Evolutionary conservation across 164 flowering plant genomes (phyloP).

Genomic region (Magnolia officinalis): DNA sequence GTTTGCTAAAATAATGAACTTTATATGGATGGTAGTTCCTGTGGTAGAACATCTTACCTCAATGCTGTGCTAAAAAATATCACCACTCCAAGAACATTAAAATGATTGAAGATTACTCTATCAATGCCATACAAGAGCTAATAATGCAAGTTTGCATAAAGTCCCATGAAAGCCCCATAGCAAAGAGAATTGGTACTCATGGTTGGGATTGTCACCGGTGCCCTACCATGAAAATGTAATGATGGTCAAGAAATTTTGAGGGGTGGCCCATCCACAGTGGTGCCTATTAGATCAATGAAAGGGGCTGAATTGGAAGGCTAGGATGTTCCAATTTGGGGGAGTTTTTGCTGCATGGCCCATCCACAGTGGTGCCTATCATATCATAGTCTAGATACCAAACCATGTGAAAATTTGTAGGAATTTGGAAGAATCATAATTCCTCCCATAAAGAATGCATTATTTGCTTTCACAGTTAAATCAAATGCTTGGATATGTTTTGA

Average conservation of each 20-base stretch:
- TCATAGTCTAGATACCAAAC: not conserved
- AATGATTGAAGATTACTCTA: slow-evolving; percentile 53
- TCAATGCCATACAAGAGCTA: slow-evolving; percentile 83
- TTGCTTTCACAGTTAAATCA: not conserved
- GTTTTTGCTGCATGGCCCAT: not conserved
- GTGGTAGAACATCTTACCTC: slow-evolving; percentile 44
- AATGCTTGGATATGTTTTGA: not conserved
- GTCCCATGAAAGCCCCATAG: slow-evolving; percentile 89
- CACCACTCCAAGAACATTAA: slow-evolving; percentile 87
- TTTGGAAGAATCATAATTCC: no score
- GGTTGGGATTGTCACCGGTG: slow-evolving; percentile 77
- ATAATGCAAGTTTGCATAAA: slow-evolving; percentile 78
- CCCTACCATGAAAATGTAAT: slow-evolving; percentile 36
- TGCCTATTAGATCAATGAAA: not conserved
- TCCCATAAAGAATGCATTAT: not conserved
- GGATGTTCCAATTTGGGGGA: no score
- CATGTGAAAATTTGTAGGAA: not conserved
- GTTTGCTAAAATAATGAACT: not conserved
- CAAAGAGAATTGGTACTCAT: slow-evolving; percentile 73
- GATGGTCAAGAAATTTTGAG: not conserved
- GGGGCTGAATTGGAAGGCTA: no score
- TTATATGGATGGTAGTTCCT: not conserved
- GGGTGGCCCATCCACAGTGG: not conserved
- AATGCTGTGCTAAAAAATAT: slow-evolving; percentile 66
- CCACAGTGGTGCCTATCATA: not conserved